Conservation (phyloP, 1,139 yeast species). For the Debaryomyces sp. region DNA sequence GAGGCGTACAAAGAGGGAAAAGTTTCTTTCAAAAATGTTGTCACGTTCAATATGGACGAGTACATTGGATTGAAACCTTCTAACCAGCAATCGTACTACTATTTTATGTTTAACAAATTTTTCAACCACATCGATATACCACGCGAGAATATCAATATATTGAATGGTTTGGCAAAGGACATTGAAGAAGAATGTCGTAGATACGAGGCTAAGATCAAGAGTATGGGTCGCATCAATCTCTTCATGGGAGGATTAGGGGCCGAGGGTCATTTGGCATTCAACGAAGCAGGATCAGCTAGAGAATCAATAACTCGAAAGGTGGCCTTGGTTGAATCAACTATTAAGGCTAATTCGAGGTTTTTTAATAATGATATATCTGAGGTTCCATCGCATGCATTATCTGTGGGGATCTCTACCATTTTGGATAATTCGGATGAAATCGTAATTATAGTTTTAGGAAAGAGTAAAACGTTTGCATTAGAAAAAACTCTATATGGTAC, state of each 20-base stretch:
- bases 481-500: conserved; percentile 44
- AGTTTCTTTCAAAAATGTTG: conserved; percentile 56
- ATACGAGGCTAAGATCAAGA: conserved; percentile 55
- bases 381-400: conserved; percentile 57
- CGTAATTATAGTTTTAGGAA: conserved; percentile 52
- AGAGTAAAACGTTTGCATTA: conserved; percentile 44
- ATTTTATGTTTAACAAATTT: conserved; percentile 61
- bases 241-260: conserved; percentile 68
- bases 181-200: conserved; percentile 49
- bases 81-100: conserved; percentile 58
- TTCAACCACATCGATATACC: conserved; percentile 64
- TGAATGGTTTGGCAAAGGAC: conserved; percentile 55
- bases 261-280: conserved; percentile 67
- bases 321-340: conserved; percentile 52
- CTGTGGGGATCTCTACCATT: conserved; percentile 66
- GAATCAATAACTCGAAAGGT: conserved; percentile 53
- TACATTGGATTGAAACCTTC: conserved; percentile 53
- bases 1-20: conserved; percentile 47
- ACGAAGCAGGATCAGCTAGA: conserved; percentile 59
- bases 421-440: conserved; percentile 62
- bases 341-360: conserved; percentile 61
- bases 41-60: conserved; percentile 68
- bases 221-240: conserved; percentile 55
- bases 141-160: conserved; percentile 55
- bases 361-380: conserved; percentile 48